Percentiles rank a stretch among this genome's conserved stretches.
Conservation (phyloP, 495 filamentous ascomycete genomes). For the Geoglossum glabrum region DNA sequence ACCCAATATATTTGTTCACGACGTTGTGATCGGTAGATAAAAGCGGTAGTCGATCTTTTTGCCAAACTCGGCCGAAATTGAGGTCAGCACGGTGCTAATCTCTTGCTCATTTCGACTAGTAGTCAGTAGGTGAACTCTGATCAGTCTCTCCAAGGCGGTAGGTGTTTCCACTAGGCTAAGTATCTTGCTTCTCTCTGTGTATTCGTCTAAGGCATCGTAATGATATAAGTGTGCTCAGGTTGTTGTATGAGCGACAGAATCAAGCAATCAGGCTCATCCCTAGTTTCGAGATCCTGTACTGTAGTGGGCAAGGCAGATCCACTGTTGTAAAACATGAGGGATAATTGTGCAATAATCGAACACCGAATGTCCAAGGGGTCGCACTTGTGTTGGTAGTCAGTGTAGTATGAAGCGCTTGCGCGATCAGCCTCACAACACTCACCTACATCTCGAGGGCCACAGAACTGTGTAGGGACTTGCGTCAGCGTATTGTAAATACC, state of each 20-base stretch:
- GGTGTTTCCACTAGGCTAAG: slow-evolving; percentile 6
- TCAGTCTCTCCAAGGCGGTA: not conserved
- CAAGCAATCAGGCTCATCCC: not conserved
- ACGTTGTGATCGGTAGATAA: not conserved
- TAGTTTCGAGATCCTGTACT: not conserved
- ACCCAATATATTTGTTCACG: not conserved
- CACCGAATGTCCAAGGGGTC: not conserved
- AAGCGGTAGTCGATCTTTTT: not conserved
- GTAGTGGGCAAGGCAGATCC: not conserved
- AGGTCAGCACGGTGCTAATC: slow-evolving; percentile 2
- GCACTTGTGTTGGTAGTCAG: not conserved
- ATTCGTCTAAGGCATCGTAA: slow-evolving; percentile 14
- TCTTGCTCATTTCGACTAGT: slow-evolving; percentile 9
- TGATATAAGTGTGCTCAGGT: slow-evolving; percentile 5
- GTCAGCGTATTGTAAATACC: not conserved
- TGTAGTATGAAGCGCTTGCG: not conserved
- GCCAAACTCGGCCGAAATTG: not conserved
- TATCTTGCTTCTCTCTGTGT: slow-evolving; percentile 3
- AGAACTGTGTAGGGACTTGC: not conserved
- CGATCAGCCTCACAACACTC: not conserved
- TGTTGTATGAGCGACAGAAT: not conserved
- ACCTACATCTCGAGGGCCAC: not conserved
- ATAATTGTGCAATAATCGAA: not conserved
- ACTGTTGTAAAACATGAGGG: not conserved
- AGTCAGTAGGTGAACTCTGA: slow-evolving; percentile 6